Percentiles rank a stretch among this genome's conserved stretches.
Conservation (phyloP, 305 asterid genomes). For the Solanum aculeatissimum region DNA sequence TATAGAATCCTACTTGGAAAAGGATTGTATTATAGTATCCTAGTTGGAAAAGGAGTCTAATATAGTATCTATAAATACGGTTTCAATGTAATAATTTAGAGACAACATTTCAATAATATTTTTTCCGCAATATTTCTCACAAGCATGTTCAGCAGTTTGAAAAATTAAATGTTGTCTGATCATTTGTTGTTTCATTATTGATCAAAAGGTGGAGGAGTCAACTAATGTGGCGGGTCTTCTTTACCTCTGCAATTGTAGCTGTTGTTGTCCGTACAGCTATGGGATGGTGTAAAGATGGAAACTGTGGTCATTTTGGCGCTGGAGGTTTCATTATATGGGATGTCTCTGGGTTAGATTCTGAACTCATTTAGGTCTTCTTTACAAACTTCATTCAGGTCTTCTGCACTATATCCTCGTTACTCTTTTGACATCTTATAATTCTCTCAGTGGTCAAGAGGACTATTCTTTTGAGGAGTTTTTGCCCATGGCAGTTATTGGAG, state of each 20-base stretch:
- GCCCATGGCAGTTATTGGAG: constrained; percentile 95
- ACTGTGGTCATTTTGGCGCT: constrained; percentile 97
- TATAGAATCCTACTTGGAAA: no score
- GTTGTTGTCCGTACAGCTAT: constrained; percentile 94
- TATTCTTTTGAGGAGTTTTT: constrained; percentile 87
- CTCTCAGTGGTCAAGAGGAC: constrained; percentile 97
- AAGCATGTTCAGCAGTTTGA: background rate
- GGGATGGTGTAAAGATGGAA: constrained; percentile 98
- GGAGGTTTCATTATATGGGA: constrained; percentile 99
- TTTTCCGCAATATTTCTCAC: no score
- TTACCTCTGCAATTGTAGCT: constrained; percentile 96
- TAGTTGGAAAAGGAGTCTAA: no score
- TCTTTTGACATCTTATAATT: constrained; percentile 24
- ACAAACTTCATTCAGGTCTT: constrained; percentile 1
- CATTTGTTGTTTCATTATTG: constrained; percentile 2
- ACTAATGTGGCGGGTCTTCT: constrained; percentile 99
- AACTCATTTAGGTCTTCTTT: constrained; percentile 9
- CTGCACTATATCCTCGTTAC: background rate
- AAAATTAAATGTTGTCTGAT: background rate
- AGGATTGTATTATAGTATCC: no score
- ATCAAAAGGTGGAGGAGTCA: constrained; percentile 98
- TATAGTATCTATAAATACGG: no score
- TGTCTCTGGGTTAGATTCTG: constrained; percentile 66
- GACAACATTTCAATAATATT: no score
- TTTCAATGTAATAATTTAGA: no score